Conservation (phyloP, 768 basidiomycete species). For the Strobilomyces confusus region DNA sequence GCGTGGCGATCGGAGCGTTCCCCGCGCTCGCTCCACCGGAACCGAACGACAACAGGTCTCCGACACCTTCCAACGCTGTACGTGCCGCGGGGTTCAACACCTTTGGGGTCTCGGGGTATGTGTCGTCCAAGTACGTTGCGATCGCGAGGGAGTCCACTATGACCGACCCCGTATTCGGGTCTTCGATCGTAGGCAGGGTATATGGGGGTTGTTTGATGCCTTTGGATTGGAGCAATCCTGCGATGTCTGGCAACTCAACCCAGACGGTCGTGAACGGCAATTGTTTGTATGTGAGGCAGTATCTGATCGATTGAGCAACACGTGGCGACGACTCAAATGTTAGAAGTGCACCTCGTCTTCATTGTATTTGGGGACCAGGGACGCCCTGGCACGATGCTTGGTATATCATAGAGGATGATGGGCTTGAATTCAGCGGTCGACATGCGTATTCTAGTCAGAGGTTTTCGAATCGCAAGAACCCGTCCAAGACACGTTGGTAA, state of each 20-base stretch:
- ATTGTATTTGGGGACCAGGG: constrained; percentile 37
- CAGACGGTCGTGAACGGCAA: constrained; percentile 15
- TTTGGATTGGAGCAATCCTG: constrained; percentile 22
- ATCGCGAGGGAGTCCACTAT: constrained; percentile 45
- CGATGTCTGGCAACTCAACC: constrained; percentile 44
- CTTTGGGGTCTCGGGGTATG: constrained; percentile 41
- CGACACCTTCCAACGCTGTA: constrained; percentile 33
- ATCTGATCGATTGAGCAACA: constrained; percentile 1
- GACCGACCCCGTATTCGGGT: constrained; percentile 36
- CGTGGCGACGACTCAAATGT: too few relatives aligned
- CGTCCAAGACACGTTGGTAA: too few relatives aligned
- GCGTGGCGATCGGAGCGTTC: background rate
- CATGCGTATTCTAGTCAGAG: constrained; percentile 3
- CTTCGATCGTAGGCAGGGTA: constrained; percentile 49
- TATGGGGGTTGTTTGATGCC: constrained; percentile 27
- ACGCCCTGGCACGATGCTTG: constrained; percentile 22
- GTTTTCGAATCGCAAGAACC: background rate
- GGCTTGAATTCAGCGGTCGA: constrained; percentile 10
- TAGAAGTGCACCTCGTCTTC: constrained; percentile 8
- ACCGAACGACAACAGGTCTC: constrained; percentile 10
- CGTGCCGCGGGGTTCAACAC: constrained; percentile 35
- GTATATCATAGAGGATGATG: constrained; percentile 36
- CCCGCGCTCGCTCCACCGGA: background rate
- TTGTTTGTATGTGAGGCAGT: constrained; percentile 14
- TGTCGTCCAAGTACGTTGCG: constrained; percentile 37